Percentiles rank a stretch among this genome's conserved stretches.
phyloP scores from a whole-genome alignment of 2,329 filamentous ascomycete genomes.

The Fusarium beomiforme region DNA sequence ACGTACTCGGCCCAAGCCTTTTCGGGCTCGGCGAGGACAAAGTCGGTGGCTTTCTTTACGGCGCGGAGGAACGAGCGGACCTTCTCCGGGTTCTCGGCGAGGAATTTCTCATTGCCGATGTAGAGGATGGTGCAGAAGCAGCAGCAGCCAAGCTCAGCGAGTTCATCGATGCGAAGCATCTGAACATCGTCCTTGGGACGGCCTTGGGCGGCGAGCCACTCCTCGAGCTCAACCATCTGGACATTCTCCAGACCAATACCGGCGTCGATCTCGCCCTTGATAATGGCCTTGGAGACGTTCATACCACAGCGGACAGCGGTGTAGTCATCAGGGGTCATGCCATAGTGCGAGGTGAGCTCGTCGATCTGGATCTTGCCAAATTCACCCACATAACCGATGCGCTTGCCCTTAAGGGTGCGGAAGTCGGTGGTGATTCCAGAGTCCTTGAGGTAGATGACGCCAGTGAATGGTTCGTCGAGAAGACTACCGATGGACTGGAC shows the following conservation, averaged over 20 bases:
- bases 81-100: slow-evolving; percentile 72
- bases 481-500: slow-evolving; percentile 78
- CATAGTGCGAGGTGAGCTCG: slow-evolving; percentile 81
- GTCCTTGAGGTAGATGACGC: slow-evolving; percentile 79
- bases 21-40: slow-evolving; percentile 71
- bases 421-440: slow-evolving; percentile 81
- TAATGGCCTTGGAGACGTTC: slow-evolving; percentile 83
- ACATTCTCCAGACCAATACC: slow-evolving; percentile 83
- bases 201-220: slow-evolving; percentile 73
- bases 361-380: slow-evolving; percentile 88
- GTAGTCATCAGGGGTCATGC: slow-evolving; percentile 78
- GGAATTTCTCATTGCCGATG: slow-evolving; percentile 79
- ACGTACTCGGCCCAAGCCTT: slow-evolving; percentile 75
- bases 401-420: slow-evolving; percentile 77
- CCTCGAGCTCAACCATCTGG: slow-evolving; percentile 84
- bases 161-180: slow-evolving; percentile 84
- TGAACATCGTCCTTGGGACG: slow-evolving; percentile 75
- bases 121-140: slow-evolving; percentile 87
- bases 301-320: slow-evolving; percentile 82
- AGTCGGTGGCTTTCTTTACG: slow-evolving; percentile 79
- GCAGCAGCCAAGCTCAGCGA: slow-evolving; percentile 82
- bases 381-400: slow-evolving; percentile 82
- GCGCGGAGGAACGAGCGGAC: slow-evolving; percentile 75
- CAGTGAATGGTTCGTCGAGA: slow-evolving; percentile 83
- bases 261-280: slow-evolving; percentile 76